Percentiles rank a stretch among this genome's conserved stretches.
Evolutionary conservation across 495 filamentous ascomycete genomes (phyloP).

Genomic region (Xylaria scruposa): DNA sequence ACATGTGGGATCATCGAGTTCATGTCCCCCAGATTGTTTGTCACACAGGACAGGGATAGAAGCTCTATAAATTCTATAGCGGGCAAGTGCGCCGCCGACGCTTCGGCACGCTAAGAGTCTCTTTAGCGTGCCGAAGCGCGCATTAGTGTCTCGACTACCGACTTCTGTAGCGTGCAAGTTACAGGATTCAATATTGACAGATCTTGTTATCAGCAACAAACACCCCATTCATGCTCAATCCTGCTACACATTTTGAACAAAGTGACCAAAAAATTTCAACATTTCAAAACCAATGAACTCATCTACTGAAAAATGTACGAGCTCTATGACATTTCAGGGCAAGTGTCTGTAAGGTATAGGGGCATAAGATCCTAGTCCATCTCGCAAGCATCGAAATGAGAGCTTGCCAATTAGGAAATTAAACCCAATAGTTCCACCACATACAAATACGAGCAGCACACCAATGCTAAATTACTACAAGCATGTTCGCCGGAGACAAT

Average conservation of each 20-base stretch:
- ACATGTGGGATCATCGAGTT: constrained; percentile 1
- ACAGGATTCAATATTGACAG: not conserved
- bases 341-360: not conserved
- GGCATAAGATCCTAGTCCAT: not conserved
- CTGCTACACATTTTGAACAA: not conserved
- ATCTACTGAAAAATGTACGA: not conserved
- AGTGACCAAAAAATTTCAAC: not conserved
- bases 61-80: not conserved
- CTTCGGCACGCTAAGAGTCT: too few relatives aligned
- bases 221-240: not conserved
- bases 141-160: not conserved
- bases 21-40: not conserved
- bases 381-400: not conserved
- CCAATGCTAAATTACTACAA: not conserved
- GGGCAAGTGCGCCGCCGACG: not conserved
- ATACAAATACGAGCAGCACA: not conserved
- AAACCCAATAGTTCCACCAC: not conserved
- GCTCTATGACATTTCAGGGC: not conserved
- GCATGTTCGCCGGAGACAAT: not conserved
- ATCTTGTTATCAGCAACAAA: not conserved
- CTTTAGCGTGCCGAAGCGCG: constrained; percentile 3
- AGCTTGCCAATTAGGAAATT: constrained; percentile 6
- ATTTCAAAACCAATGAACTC: not conserved
- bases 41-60: not conserved
- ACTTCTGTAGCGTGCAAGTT: too few relatives aligned